Evolutionary conservation across 2,329 filamentous ascomycete genomes (phyloP).

Genomic region (Sordariomycetes sp.): DNA sequence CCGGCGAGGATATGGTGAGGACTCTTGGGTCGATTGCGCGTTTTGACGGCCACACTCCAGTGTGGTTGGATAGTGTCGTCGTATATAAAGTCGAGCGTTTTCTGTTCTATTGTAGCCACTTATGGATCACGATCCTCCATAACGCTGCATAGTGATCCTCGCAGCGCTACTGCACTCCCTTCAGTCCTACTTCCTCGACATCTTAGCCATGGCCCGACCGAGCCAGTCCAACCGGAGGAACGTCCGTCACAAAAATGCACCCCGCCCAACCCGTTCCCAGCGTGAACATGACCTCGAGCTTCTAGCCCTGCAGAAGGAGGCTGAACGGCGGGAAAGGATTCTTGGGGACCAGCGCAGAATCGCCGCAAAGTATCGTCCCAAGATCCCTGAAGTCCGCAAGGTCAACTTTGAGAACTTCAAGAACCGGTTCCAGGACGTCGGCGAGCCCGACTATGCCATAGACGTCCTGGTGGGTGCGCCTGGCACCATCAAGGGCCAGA

Average conservation of each 20-base stretch:
- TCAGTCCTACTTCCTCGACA: no score
- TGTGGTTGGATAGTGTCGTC: no score
- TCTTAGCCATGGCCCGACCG: background rate
- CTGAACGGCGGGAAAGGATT: background rate
- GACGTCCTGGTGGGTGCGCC: slow-evolving; percentile 23
- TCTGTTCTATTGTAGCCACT: no score
- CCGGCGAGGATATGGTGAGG: no score
- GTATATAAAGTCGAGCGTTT: no score
- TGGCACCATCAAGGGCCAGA: slow-evolving; percentile 19
- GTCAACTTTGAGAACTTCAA: slow-evolving; percentile 29
- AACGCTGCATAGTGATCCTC: no score
- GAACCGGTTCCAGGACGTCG: slow-evolving; percentile 20
- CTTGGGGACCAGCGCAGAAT: background rate
- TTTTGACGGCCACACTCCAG: no score
- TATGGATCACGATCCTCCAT: no score
- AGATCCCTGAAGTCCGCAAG: slow-evolving; percentile 16
- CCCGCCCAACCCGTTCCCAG: background rate
- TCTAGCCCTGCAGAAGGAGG: background rate
- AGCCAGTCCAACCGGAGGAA: background rate
- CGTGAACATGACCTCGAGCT: background rate
- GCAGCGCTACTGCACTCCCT: no score
- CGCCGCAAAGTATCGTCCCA: background rate
- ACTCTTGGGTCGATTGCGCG: no score
- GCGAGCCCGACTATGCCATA: slow-evolving; percentile 21
- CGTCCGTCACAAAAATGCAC: no score